Conservation (phyloP, 805 yeast species). For the Kluyveromyces siamensis region DNA sequence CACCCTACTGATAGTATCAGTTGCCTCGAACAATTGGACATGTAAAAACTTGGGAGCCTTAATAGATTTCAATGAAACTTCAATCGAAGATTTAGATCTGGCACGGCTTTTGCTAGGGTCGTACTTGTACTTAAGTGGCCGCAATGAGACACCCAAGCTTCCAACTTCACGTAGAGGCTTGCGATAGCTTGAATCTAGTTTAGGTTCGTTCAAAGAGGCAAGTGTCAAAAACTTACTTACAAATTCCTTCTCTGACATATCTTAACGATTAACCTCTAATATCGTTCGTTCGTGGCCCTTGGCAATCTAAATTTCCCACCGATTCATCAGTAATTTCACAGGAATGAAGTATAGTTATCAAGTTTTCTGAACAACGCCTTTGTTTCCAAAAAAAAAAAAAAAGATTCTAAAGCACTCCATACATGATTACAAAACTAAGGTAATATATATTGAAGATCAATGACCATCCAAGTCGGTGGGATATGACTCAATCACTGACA, state of each 20-base stretch:
- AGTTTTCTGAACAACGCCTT: background rate
- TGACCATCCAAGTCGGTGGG: background rate
- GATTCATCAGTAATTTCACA: no score
- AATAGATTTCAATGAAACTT: slow-evolving; percentile 50
- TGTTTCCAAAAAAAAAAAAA: background rate
- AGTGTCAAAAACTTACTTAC: slow-evolving; percentile 41
- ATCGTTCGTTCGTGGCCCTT: no score
- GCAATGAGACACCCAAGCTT: slow-evolving; percentile 40
- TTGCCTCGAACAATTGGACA: slow-evolving; percentile 15
- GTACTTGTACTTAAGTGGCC: slow-evolving; percentile 36
- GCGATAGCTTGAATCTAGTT: slow-evolving; percentile 19
- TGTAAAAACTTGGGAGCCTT: slow-evolving; percentile 60
- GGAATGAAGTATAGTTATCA: no score
- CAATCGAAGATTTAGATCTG: slow-evolving; percentile 2
- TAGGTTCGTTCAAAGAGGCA: slow-evolving; percentile 35
- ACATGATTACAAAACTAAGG: no score
- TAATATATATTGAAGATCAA: no score
- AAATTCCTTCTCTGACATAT: slow-evolving; percentile 34
- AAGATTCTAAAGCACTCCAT: background rate
- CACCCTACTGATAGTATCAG: slow-evolving; percentile 28
- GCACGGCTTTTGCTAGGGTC: slow-evolving; percentile 14
- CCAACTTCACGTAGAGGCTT: slow-evolving; percentile 26
- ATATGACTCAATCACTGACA: background rate
- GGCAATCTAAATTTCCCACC: no score
- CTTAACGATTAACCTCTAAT: background rate